phyloP scores from a whole-genome alignment of 768 basidiomycete species.

The Tricholoma terreum region DNA sequence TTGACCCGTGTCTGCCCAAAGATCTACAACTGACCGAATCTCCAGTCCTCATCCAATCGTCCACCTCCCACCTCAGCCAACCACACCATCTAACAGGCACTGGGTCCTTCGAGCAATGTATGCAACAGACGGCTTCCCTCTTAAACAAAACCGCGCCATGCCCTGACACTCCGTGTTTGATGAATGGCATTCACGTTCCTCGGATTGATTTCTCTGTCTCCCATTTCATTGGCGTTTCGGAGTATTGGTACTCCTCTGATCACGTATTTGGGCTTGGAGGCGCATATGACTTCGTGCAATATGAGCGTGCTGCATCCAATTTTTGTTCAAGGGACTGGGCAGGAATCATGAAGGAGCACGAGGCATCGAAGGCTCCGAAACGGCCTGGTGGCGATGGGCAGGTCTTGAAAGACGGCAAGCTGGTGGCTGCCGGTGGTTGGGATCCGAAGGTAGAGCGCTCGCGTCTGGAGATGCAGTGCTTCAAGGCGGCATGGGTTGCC shows the following conservation, averaged over 20 bases:
- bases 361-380: slow-evolving; percentile 45
- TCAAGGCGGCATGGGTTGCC: slow-evolving; percentile 98
- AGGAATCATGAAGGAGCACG: slow-evolving; percentile 67
- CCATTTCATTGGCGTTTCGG: slow-evolving; percentile 94
- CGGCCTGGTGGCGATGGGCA: slow-evolving; percentile 63
- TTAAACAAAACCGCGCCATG: slow-evolving; percentile 86
- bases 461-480: slow-evolving; percentile 95
- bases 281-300: slow-evolving; percentile 93
- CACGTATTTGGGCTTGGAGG: slow-evolving; percentile 95
- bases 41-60: slow-evolving; percentile 40
- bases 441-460: slow-evolving; percentile 73
- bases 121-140: slow-evolving; percentile 67
- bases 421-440: slow-evolving; percentile 69
- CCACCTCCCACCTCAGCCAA: slow-evolving; percentile 43
- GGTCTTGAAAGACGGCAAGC: slow-evolving; percentile 53
- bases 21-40: slow-evolving; percentile 61
- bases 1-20: slow-evolving; percentile 90
- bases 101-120: slow-evolving; percentile 86
- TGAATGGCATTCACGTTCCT: slow-evolving; percentile 93
- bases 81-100: slow-evolving; percentile 74
- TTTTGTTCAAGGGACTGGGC: slow-evolving; percentile 85
- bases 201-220: slow-evolving; percentile 91
- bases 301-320: slow-evolving; percentile 85
- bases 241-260: slow-evolving; percentile 99
- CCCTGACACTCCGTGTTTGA: slow-evolving; percentile 80